phyloP scores from a whole-genome alignment of 257 asterid species.

The Echium plantagineum region DNA sequence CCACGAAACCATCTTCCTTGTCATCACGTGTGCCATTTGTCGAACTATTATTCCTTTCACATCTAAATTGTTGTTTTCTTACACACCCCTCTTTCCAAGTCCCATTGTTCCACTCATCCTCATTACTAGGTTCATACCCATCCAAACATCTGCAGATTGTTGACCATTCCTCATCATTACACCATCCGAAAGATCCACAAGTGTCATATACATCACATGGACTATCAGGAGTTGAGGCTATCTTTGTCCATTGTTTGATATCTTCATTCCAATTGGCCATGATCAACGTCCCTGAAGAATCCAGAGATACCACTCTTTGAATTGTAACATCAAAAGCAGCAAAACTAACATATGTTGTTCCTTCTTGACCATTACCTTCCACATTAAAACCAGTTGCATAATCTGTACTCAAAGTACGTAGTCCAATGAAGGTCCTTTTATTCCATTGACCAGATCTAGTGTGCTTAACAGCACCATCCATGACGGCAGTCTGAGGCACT shows the following conservation, averaged over 20 bases:
- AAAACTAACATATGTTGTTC: conserved; percentile 16
- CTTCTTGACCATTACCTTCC: conserved; percentile 10
- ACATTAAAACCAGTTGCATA: conserved; percentile 32
- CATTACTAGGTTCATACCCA: conserved; percentile 6
- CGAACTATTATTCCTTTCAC: background rate
- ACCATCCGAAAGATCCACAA: conserved; percentile 38
- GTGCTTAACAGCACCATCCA: conserved; percentile 15
- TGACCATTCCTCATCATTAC: conserved; percentile 9
- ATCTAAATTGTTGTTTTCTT: conserved; percentile 3
- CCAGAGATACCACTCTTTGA: conserved; percentile 2
- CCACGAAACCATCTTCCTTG: conserved; percentile 6
- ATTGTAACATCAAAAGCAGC: conserved; percentile 16
- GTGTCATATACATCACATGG: conserved; percentile 36
- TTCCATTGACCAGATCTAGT: conserved; percentile 52
- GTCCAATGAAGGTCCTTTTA: conserved; percentile 37
- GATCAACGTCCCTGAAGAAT: conserved; percentile 22
- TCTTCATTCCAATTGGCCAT: conserved; percentile 28
- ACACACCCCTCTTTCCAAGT: conserved; percentile 1
- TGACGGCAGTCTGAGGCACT: conserved; percentile 21
- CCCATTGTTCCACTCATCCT: conserved; percentile 7
- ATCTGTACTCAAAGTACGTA: conserved; percentile 35
- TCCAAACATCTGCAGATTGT: conserved; percentile 13
- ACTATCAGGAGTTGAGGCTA: conserved; percentile 19
- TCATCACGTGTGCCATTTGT: background rate
- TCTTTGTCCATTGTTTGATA: conserved; percentile 17